These are phyloP conservation scores for Trypanosomatidae sp. DNA, from an alignment of 208 protist genomes.

Conservation along the genomic window DNA sequence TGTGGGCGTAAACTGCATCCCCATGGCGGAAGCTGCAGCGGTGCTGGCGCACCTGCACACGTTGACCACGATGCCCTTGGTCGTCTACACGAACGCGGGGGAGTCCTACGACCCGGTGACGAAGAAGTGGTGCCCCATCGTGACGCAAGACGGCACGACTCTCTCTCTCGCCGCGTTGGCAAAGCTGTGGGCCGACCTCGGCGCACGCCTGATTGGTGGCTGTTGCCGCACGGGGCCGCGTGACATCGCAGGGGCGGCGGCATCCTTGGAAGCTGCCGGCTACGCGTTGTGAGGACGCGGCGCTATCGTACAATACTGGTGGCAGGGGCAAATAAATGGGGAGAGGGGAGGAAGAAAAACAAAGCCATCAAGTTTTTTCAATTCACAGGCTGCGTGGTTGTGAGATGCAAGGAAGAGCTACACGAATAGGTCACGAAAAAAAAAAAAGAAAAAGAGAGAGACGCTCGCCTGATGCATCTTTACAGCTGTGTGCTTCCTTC, in stretches of 20 bases:
- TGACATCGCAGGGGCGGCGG: constrained; percentile 17
- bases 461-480: too few species aligned
- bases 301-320: too few species aligned
- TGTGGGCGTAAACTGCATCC: constrained; percentile 61
- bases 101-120: constrained; percentile 39
- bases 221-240: constrained; percentile 40
- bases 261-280: too few species aligned
- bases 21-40: constrained; percentile 22
- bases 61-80: constrained; percentile 47
- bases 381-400: too few species aligned
- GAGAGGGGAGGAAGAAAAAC: too few species aligned
- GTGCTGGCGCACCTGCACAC: constrained; percentile 29
- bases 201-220: constrained; percentile 51
- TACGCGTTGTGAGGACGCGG: too few species aligned
- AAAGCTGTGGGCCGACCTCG: constrained; percentile 21
- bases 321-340: too few species aligned
- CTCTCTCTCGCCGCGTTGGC: constrained; percentile 20
- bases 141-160: background rate
- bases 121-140: constrained; percentile 31
- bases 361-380: too few species aligned
- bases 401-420: too few species aligned
- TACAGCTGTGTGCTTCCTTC: too few species aligned
- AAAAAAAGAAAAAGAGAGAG: too few species aligned
- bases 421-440: too few species aligned
- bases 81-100: constrained; percentile 65